Conservation (phyloP, 2,329 filamentous ascomycete genomes). For the Monosporascus sp. region DNA sequence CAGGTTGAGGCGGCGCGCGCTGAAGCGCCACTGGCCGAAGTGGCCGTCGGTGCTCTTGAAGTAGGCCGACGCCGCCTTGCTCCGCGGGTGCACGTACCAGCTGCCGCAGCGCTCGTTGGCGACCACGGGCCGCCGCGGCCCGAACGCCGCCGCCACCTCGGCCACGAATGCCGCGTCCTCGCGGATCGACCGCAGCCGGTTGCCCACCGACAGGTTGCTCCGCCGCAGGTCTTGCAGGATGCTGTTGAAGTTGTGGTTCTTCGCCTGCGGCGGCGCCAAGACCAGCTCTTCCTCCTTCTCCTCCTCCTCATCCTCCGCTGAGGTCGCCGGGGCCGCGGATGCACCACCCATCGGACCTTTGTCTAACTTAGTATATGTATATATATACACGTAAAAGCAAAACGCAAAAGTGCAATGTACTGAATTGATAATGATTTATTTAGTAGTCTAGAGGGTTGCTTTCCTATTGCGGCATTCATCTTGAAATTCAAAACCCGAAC, state of each 20-base stretch:
- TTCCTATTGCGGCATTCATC: too few species aligned
- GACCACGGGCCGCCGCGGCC: constrained; percentile 58
- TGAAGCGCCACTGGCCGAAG: constrained; percentile 85
- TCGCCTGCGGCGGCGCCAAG: neutral
- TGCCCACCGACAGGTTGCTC: constrained; percentile 61
- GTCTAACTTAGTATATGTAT: too few species aligned
- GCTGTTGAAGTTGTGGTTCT: neutral
- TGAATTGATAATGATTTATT: too few species aligned
- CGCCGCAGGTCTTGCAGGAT: neutral
- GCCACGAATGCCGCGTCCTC: constrained; percentile 71
- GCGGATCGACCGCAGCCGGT: constrained; percentile 75
- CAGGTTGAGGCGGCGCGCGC: constrained; percentile 75
- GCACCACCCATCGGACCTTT: too few species aligned
- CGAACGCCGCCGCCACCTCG: constrained; percentile 48
- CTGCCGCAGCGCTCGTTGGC: constrained; percentile 94
- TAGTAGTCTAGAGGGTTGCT: too few species aligned
- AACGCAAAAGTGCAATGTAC: too few species aligned
- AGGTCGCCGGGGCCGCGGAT: too few species aligned
- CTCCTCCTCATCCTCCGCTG: neutral
- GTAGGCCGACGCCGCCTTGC: constrained; percentile 72
- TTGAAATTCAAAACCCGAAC: too few species aligned
- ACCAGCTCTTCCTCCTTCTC: neutral
- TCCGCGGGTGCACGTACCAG: constrained; percentile 74
- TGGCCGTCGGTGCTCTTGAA: constrained; percentile 99
- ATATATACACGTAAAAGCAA: too few species aligned